Conservation (phyloP, 768 basidiomycete genomes). For the Hysterangium stoloniferum region DNA sequence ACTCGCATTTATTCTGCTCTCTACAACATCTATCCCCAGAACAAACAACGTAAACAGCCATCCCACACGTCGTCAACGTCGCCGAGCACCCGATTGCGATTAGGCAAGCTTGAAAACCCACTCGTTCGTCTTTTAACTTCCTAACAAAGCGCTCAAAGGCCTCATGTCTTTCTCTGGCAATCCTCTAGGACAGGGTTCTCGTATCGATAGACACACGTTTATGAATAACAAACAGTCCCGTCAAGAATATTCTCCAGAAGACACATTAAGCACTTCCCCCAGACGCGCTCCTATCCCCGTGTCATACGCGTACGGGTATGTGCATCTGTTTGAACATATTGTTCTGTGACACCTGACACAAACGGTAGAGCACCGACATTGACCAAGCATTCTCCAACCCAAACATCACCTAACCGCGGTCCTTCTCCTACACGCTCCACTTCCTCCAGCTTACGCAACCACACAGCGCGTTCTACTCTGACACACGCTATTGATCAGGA, state of each 20-base stretch:
- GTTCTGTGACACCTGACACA: too few species aligned
- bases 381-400: slow-evolving; percentile 6
- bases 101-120: not conserved
- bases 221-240: slow-evolving; percentile 41
- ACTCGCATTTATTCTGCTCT: too few species aligned
- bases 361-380: slow-evolving; percentile 20
- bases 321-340: slow-evolving; percentile 37
- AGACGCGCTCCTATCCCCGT: slow-evolving; percentile 34
- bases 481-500: slow-evolving; percentile 32
- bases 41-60: too few species aligned
- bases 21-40: too few species aligned
- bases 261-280: slow-evolving; percentile 26
- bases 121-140: not conserved
- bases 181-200: slow-evolving; percentile 77
- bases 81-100: too few species aligned
- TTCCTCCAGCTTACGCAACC: slow-evolving; percentile 30
- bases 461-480: slow-evolving; percentile 25
- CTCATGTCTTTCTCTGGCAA: slow-evolving; percentile 85
- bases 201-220: slow-evolving; percentile 74
- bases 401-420: slow-evolving; percentile 8
- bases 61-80: too few species aligned
- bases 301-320: slow-evolving; percentile 69
- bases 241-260: slow-evolving; percentile 25
- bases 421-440: slow-evolving; percentile 12
- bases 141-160: not conserved